A percentile compares a stretch with the other conserved stretches of the same genome.
Conservation (phyloP, 2,329 filamentous ascomycete genomes). For the Neurospora crassa region DNA sequence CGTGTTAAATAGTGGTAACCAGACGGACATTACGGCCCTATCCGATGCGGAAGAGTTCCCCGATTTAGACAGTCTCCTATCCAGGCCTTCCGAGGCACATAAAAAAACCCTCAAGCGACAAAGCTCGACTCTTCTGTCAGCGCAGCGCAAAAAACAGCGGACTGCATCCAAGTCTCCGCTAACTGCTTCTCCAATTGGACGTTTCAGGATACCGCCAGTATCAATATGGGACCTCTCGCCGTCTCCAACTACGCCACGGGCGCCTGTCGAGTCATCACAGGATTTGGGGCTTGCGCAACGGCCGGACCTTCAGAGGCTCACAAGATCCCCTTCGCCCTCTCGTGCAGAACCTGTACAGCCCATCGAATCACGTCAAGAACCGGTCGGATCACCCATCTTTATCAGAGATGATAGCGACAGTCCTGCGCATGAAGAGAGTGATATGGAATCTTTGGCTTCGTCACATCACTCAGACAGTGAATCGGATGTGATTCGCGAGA, state of each 20-base stretch:
- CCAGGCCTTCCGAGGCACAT: conserved; percentile 9
- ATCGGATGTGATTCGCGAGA: conserved; percentile 29
- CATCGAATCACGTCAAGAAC: not conserved
- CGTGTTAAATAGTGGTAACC: conserved; percentile 18
- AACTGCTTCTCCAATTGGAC: conserved; percentile 10
- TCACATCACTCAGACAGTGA: conserved; percentile 28
- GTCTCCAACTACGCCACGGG: conserved; percentile 8
- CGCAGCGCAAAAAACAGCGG: conserved; percentile 19
- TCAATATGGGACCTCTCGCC: conserved; percentile 13
- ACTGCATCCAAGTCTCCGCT: conserved; percentile 7
- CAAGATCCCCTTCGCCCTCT: not conserved
- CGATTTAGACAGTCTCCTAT: conserved; percentile 15
- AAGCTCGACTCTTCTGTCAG: conserved; percentile 12
- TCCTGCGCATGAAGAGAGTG: conserved; percentile 7
- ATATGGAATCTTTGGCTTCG: conserved; percentile 12
- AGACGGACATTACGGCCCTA: conserved; percentile 23
- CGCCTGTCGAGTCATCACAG: conserved; percentile 4
- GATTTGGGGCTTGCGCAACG: conserved; percentile 4
- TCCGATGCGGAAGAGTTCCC: conserved; percentile 25
- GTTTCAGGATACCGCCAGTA: conserved; percentile 2
- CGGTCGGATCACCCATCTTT: conserved; percentile 5
- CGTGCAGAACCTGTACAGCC: not conserved
- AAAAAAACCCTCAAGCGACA: conserved; percentile 15
- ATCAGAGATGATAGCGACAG: conserved; percentile 11
- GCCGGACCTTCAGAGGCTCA: not conserved